Evolutionary conservation across 768 basidiomycete species (phyloP), one percentile per base, ranked within the genome.

Genomic region (Saitozyma podzolica): DNA sequence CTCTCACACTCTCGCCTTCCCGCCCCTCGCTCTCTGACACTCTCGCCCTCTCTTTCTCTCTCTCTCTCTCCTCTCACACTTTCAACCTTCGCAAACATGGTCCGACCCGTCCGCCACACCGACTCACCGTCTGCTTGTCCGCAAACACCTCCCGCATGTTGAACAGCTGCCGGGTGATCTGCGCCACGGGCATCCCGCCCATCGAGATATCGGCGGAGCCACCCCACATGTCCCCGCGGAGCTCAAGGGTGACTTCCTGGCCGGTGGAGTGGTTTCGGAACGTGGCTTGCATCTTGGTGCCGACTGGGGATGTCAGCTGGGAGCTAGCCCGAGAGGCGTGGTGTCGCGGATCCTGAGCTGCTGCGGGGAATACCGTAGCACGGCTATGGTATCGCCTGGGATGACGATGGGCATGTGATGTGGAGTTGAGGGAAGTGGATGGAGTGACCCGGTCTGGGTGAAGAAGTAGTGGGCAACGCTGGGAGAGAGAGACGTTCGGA

Each of bases 171-270:
- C 79, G 65, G 10, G 72, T 65, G 43, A 80, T 78, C 54, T 72
- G 70, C 1, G 78, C 79, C 8, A 80, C 73, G 6, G 69, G 67
- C 20, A 68, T 67, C 20, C 67, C 70, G 9, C 59, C 62, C 10
- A 72, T 54, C 10, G 68, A 51, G 29, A 79, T 68, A 58, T 75
- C 75, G 10, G 73, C 76, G 39, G 68, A 69, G 14, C 78, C 72
- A 13, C 72, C 75, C 67, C 67, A 73, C 67, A 78, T 73, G 54
- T 77, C 72, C n/a, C 79, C 79, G 6, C 62, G 51, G 4, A 78
- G 60, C 8, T 67, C 61, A 40, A 80, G 62, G 9, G 69, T 69
- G 17, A 66, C 54, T 2, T 61, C 61, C 19, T 65, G 61, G 0
- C 65, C 64, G n/a, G 75, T 75, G 2, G 75, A 59, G 1, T 59